phyloP scores from a whole-genome alignment of 2,329 filamentous ascomycete genomes.

The Podosphaera fusca region DNA sequence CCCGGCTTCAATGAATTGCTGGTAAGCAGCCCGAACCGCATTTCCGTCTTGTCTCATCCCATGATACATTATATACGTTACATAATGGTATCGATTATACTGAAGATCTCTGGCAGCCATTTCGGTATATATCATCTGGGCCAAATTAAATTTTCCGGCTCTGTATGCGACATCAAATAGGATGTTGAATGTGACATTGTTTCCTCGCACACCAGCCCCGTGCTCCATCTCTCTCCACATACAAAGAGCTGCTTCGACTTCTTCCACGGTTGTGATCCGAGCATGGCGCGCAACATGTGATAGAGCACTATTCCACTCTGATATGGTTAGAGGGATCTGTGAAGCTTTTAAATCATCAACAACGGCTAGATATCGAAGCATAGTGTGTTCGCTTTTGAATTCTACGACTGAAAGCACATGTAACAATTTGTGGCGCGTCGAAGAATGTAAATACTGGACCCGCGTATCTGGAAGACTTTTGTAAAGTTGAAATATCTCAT shows the following conservation, averaged over 20 bases:
- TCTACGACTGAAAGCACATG: constrained; percentile 14
- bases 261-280: constrained; percentile 28
- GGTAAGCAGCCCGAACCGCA: constrained; percentile 55
- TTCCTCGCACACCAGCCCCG: constrained; percentile 36
- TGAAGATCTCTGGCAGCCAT: constrained; percentile 46
- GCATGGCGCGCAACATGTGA: constrained; percentile 56
- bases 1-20: constrained; percentile 58
- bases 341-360: constrained; percentile 61
- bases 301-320: constrained; percentile 70
- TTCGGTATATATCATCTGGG: constrained; percentile 65
- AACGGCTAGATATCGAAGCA: constrained; percentile 63
- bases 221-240: constrained; percentile 84
- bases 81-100: constrained; percentile 59
- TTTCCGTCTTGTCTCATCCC: constrained; percentile 52
- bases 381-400: constrained; percentile 24
- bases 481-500: constrained; percentile 16
- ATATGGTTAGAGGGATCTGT: constrained; percentile 40
- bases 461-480: constrained; percentile 15
- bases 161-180: constrained; percentile 77
- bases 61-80: constrained; percentile 63
- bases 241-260: constrained; percentile 46
- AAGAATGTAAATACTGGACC: constrained; percentile 13
- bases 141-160: constrained; percentile 59
- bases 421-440: constrained; percentile 13
- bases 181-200: constrained; percentile 75